Evolutionary conservation across 768 basidiomycete genomes (phyloP).

Genomic region (Brasilioporus rufonigricans): DNA sequence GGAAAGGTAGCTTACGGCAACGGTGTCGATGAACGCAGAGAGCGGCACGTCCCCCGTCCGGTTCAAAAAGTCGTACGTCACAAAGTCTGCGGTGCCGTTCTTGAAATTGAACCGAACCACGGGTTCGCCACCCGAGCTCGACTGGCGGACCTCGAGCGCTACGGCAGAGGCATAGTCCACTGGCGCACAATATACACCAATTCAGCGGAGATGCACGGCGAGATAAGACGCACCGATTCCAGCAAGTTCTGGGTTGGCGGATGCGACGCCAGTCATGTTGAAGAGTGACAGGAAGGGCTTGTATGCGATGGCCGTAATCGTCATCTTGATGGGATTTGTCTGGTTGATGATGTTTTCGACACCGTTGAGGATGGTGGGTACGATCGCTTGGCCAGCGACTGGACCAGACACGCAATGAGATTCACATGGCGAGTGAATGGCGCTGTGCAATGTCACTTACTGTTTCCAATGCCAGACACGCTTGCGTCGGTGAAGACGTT

Average conservation of each 20-base stretch:
- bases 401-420: not conserved
- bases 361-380: slow-evolving; percentile 57
- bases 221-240: slow-evolving; percentile 46
- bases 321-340: slow-evolving; percentile 53
- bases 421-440: not conserved
- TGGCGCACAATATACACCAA: slow-evolving; percentile 18
- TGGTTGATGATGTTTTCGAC: slow-evolving; percentile 50
- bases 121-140: slow-evolving; percentile 43
- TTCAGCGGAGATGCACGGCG: not conserved
- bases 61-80: slow-evolving; percentile 46
- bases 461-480: slow-evolving; percentile 64
- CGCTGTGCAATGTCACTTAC: slow-evolving; percentile 32
- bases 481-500: slow-evolving; percentile 56
- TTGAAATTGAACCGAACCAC: slow-evolving; percentile 66
- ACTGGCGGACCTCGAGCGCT: slow-evolving; percentile 57
- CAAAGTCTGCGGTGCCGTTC: slow-evolving; percentile 57
- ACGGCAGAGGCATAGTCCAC: slow-evolving; percentile 62
- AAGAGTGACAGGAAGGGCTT: slow-evolving; percentile 78
- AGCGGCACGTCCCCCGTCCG: slow-evolving; percentile 51
- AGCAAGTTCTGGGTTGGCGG: slow-evolving; percentile 50
- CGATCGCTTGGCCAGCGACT: slow-evolving; percentile 68
- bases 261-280: slow-evolving; percentile 65
- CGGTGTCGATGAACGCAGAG: slow-evolving; percentile 44
- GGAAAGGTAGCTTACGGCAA: slow-evolving; percentile 31
- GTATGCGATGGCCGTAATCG: slow-evolving; percentile 63